Evolutionary conservation across 2,329 filamentous ascomycete genomes (phyloP).

Genomic region (Pezicula rhizophila): DNA sequence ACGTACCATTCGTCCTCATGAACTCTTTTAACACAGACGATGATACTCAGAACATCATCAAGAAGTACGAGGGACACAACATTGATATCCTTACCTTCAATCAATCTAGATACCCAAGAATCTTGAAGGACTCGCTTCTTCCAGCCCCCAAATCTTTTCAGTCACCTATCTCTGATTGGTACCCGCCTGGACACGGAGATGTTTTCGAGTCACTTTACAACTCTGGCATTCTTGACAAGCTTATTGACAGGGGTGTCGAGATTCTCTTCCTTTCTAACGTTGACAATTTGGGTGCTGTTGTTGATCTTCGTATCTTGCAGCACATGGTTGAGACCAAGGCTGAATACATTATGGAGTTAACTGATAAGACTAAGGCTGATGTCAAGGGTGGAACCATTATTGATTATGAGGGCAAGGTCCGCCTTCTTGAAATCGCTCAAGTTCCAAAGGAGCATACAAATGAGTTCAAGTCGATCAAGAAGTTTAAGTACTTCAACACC

Average conservation of each 20-base stretch:
- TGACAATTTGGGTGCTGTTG: slow-evolving; percentile 95
- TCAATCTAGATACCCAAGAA: slow-evolving; percentile 96
- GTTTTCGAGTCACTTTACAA: slow-evolving; percentile 99
- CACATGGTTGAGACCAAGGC: slow-evolving; percentile 98
- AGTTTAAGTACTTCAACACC: slow-evolving; percentile 99
- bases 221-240: slow-evolving; percentile 94
- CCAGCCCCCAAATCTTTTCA: slow-evolving; percentile 87
- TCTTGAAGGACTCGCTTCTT: slow-evolving; percentile 96
- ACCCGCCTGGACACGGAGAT: slow-evolving; percentile 97
- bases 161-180: slow-evolving; percentile 92
- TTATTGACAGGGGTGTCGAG: slow-evolving; percentile 91
- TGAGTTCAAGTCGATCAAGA: slow-evolving; percentile 99
- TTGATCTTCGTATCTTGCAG: slow-evolving; percentile 95
- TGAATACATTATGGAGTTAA: slow-evolving; percentile 99
- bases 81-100: slow-evolving; percentile 99
- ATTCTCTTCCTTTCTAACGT: slow-evolving; percentile 99
- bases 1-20: slow-evolving; percentile 98
- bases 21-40: slow-evolving; percentile 99
- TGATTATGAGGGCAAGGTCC: slow-evolving; percentile 94
- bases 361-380: slow-evolving; percentile 99
- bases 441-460: slow-evolving; percentile 99
- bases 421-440: slow-evolving; percentile 96
- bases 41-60: slow-evolving; percentile 98
- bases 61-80: slow-evolving; percentile 99
- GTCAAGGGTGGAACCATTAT: slow-evolving; percentile 99